A percentile compares a stretch with the other conserved stretches of the same genome.
Evolutionary conservation across 768 basidiomycete genomes (phyloP).

Genomic region (Tulasnella sp.): DNA sequence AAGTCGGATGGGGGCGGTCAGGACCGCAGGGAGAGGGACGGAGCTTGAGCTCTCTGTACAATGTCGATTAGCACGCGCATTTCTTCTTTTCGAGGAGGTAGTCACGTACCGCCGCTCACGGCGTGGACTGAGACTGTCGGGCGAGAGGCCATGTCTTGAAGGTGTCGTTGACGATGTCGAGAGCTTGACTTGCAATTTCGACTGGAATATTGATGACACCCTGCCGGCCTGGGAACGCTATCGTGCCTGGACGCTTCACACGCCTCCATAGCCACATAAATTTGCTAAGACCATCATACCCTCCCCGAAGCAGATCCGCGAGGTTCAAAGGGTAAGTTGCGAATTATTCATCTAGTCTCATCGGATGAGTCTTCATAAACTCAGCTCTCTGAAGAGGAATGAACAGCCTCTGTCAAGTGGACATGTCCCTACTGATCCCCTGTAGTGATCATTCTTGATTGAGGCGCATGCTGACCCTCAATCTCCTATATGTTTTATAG

Average conservation of each 20-base stretch:
- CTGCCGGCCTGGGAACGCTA: not conserved
- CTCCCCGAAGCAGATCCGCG: not conserved
- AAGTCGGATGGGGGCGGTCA: conserved; percentile 96
- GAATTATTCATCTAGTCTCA: not conserved
- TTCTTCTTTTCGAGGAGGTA: not conserved
- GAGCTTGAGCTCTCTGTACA: conserved; percentile 74
- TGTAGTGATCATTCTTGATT: not conserved
- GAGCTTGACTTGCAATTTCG: conserved; percentile 7
- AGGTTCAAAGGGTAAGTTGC: not conserved
- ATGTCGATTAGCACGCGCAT: not conserved
- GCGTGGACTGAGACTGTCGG: conserved; percentile 85
- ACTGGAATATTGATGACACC: conserved; percentile 20
- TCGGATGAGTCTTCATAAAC: conserved; percentile 19
- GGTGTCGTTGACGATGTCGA: conserved; percentile 12
- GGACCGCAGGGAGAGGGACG: conserved; percentile 88
- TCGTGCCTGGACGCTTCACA: not conserved
- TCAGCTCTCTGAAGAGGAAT: conserved; percentile 21
- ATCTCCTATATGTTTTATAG: not conserved
- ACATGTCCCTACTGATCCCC: not conserved
- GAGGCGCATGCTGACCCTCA: not conserved
- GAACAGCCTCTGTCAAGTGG: conserved; percentile 6
- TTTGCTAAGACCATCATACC: not conserved
- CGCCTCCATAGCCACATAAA: not conserved
- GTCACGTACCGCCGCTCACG: conserved; percentile 60
- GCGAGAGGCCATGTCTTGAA: conserved; percentile 72